Base-by-base conservation (phyloP, 208 protist genomes). In the Lotmaria passim region DNA sequence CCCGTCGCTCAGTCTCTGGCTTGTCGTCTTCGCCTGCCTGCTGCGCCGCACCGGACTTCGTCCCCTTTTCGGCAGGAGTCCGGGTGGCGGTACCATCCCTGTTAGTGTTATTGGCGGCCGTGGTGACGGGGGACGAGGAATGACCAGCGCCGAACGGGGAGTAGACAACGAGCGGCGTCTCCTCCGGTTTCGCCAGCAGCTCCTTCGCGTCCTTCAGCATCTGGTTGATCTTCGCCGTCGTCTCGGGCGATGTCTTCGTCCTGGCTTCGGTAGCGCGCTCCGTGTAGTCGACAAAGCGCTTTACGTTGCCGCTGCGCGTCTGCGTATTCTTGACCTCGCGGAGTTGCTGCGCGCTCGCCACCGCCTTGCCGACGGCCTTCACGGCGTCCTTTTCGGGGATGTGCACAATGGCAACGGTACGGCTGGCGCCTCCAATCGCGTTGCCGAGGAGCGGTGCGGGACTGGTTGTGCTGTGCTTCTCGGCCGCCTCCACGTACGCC, bases 201-300 rank as follows among this genome's bases (percentile, higher is more conserved):
- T 73, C 81, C 79, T 91, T 76, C 28, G 88, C 85, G 62, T 94
- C 88, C 57, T 81, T 94, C 38, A 94, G 69, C 83, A 94, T 91
- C 51, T 68, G 48, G 50, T 82, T 70, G 70, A 94, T 87, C 51
- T 83, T 82, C 47, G 75, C 28, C 55, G 79, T 69, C 21, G 46
- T 61, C 26, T 76, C 39, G 11, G 74, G 52, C 34, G 69, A 81
- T 50, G 67, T 65, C 72, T 75, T 77, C 43, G 76, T 68, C 41
- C 67, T 75, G 10, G 76, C 75, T n/a, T 77, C 77, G 10, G 62
- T 72, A 11, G 76, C 76, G 3, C 69, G 78, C 58, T 80, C 80
- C 47, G 83, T 90, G 65, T 82, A 91, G 56, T 94, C 85, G 36
- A 90, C 73, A 68, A 94, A 94, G 46, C 85, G 88, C 73, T 82